Evolutionary conservation across 805 yeast genomes (phyloP), one percentile per base, ranked within the genome.

Genomic region (Kluyveromyces dobzhanskii): DNA sequence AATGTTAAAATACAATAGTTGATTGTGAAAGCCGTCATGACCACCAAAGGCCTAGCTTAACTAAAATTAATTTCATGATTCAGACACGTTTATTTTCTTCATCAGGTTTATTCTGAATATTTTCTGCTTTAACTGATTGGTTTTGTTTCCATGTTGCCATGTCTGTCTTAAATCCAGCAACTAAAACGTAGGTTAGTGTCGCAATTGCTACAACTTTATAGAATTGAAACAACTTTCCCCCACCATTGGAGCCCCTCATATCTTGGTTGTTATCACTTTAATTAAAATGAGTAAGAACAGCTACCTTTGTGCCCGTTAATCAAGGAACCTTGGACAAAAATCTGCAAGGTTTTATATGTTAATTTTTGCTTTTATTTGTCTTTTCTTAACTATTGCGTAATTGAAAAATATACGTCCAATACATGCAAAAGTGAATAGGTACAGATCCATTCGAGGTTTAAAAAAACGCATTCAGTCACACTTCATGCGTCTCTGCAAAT

Each of bases 191-290:
- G n/a, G 30, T 7, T 27, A 27, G 30, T 27, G 30, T 27, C 30
- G 30, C 30, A 27, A 27, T 27, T 27, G 30, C 30, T 27, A 27
- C 11, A 27, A 27, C 30, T 27, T 13, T 27, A n/a, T 27, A 27
- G 11, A 27, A 27, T 27, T 27, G n/a, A 27, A 27, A 27, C 11
- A 27, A 27, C 30, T 27, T 27, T 27, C 30, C 30, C n/a, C 30
- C 30, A n/a, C 16, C 11, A 27, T 27, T 27, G 30, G 30, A 27
- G 30, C 30, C 30, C 30, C 11, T 27, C 30, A 27, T 27, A n/a
- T 6, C 30, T 13, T 27, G 16, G 16, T 27, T 27, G 13, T 7
- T 12, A 24, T 8, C n/a, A n/a, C n/a, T n/a, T n/a, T 27, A n/a
- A 11, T 6, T n/a, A 12, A 7, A 13, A 27, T 27, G 16, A 27